Evolutionary conservation across 2,329 filamentous ascomycete species (phyloP).

Genomic region (Trematosphaeria pertusa): DNA sequence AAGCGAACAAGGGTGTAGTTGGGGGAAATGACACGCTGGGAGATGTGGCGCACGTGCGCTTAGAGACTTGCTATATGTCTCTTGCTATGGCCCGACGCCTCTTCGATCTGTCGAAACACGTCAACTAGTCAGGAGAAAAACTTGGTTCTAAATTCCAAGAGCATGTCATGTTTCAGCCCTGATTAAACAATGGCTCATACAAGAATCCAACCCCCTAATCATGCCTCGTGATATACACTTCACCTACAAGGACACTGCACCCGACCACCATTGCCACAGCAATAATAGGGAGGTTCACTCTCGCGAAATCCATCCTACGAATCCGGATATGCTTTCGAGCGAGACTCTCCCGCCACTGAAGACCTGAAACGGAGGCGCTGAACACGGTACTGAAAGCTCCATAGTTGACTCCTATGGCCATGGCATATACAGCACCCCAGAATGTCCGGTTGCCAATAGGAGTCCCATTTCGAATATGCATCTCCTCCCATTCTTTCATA

Average conservation of each 20-base stretch:
- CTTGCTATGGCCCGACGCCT: no score
- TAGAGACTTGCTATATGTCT: no score
- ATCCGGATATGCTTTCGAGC: conserved; percentile 70
- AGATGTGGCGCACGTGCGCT: no score
- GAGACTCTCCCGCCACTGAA: conserved; percentile 74
- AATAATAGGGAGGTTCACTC: conserved; percentile 72
- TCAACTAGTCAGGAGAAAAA: no score
- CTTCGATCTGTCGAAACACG: no score
- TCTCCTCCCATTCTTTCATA: conserved; percentile 69
- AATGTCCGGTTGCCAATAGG: conserved; percentile 68
- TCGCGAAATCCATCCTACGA: conserved; percentile 66
- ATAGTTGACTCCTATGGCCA: conserved; percentile 75
- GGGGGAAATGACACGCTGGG: no score
- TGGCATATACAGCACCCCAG: conserved; percentile 73
- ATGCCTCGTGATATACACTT: no score
- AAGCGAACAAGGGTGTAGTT: not conserved
- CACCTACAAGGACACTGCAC: conserved; percentile 63
- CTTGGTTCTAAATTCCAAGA: no score
- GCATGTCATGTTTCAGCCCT: no score
- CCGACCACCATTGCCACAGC: conserved; percentile 69
- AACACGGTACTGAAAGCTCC: conserved; percentile 74
- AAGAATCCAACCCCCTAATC: no score
- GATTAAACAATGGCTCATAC: no score
- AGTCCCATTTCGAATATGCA: conserved; percentile 56
- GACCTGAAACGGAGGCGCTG: conserved; percentile 71